These are phyloP conservation scores for Chalciporus chontae DNA, from an alignment of 768 basidiomycete genomes.

Conservation along the genomic window DNA sequence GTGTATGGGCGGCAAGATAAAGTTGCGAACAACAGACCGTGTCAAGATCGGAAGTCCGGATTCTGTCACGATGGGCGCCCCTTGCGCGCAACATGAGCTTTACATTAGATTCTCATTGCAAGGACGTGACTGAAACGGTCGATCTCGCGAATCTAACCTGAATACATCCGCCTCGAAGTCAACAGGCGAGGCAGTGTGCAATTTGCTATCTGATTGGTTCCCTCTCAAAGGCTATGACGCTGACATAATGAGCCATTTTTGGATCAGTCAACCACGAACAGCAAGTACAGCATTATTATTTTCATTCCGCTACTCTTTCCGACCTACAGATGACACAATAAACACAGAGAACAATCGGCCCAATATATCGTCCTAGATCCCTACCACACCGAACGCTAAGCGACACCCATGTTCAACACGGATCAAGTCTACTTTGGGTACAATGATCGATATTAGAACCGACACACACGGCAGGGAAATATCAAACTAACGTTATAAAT, in stretches of 20 bases:
- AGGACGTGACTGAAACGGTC: not conserved
- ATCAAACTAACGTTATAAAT: constrained; percentile 20
- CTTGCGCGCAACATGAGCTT: constrained; percentile 6
- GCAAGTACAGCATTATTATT: constrained; percentile 11
- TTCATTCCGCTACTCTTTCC: not conserved
- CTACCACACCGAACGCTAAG: not conserved
- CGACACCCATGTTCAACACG: constrained; percentile 15
- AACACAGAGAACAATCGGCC: not conserved
- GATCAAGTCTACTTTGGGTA: constrained; percentile 2
- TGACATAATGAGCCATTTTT: not conserved
- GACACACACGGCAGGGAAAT: not conserved
- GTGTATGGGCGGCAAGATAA: constrained; percentile 15
- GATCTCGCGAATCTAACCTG: constrained; percentile 7
- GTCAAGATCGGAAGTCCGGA: constrained; percentile 31
- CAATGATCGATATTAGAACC: not conserved
- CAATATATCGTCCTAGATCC: not conserved
- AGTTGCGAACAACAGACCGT: constrained; percentile 13
- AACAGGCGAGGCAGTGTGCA: constrained; percentile 29
- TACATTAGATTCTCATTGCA: not conserved
- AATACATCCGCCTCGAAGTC: constrained; percentile 16
- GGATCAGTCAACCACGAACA: not conserved
- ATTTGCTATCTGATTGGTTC: constrained; percentile 24
- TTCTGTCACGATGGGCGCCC: constrained; percentile 34
- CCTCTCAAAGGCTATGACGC: not conserved
- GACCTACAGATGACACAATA: not conserved